phyloP scores from a whole-genome alignment of 176 grass and related monocot genomes.

The Bothriochloa decipiens region DNA sequence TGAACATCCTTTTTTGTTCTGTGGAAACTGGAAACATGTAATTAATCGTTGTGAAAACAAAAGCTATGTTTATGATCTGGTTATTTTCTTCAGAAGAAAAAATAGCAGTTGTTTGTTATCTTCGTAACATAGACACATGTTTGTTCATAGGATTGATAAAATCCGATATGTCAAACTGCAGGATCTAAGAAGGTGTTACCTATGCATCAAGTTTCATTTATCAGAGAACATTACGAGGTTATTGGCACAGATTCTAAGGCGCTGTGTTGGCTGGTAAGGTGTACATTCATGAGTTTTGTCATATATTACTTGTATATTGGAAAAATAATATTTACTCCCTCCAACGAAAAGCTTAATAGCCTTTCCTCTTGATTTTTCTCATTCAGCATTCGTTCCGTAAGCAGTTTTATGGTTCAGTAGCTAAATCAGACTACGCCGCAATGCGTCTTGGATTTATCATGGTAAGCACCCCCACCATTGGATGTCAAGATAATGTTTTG shows the following conservation, averaged over 20 bases:
- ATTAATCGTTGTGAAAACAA: neutral
- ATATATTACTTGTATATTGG: constrained; percentile 8
- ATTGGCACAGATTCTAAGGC: constrained; percentile 73
- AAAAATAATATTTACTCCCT: neutral
- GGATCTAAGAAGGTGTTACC: constrained; percentile 47
- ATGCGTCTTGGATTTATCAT: constrained; percentile 85
- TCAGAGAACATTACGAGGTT: constrained; percentile 75
- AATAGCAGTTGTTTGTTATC: neutral
- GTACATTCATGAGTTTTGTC: constrained; percentile 22
- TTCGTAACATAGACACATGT: neutral
- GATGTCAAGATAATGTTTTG: neutral
- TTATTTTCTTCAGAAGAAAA: neutral
- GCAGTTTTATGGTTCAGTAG: constrained; percentile 74
- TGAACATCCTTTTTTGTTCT: neutral
- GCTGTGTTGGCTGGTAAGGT: constrained; percentile 87
- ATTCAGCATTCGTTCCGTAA: constrained; percentile 72
- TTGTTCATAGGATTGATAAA: constrained; percentile 17
- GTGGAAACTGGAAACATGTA: neutral
- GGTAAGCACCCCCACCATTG: constrained; percentile 49
- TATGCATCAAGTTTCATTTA: constrained; percentile 72
- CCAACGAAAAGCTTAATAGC: neutral
- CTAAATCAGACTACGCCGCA: constrained; percentile 67
- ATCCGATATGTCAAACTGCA: constrained; percentile 25
- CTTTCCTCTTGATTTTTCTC: constrained; percentile 1
- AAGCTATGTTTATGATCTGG: constrained; percentile 6